Evolutionary conservation across 2,329 filamentous ascomycete species (phyloP), one percentile per base, ranked within the genome.

Genomic region (Diaporthe nobilis): DNA sequence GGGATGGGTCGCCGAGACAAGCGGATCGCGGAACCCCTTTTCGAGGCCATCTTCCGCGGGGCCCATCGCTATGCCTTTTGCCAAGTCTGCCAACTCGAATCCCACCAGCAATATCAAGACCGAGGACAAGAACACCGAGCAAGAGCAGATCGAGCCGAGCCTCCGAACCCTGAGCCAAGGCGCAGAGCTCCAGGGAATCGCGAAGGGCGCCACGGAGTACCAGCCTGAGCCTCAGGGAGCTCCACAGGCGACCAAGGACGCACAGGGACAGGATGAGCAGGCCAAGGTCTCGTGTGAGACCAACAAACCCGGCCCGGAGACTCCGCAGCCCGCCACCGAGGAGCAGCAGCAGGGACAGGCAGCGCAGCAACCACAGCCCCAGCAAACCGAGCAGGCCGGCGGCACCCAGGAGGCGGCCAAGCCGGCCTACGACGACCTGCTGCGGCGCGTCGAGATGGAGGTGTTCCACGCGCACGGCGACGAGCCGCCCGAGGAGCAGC

Each of bases 391-490:
- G 10, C 34, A 47, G 49, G 12, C 8, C 28, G 7, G 0, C 28
- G 7, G 0, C 34, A 4, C 53, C 31, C 1, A 39, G n/a, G 17
- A 13, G 2, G 7, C 12, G 12, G 10, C 1, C 3, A 28, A 4
- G 5, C 20, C 31, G 2, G 42, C 42, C 1, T 61, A 51, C 15
- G 70, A 72, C 25, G 57, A 61, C 7, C 2, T 61, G 15, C 44
- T 61, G 5, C 10, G 10, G 3, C 10, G 1, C 17, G 10, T 53
- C 71, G 34, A 65, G 57, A 2, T 2, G 0, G 47, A 28, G 10
- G 15, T 63, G n/a, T 65, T 31, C 25, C 12, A 22, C 17, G 8
- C 7, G 22, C n/a, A 31, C 6, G 12, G 20, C 8, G 4, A 31
- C 15, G 25, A 73, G 44, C 0, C 34, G 6, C 17, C 34, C 7